These are phyloP conservation scores for Paratinospora sagittata DNA, from an alignment of 164 flowering plant genomes.

Conservation along the genomic window DNA sequence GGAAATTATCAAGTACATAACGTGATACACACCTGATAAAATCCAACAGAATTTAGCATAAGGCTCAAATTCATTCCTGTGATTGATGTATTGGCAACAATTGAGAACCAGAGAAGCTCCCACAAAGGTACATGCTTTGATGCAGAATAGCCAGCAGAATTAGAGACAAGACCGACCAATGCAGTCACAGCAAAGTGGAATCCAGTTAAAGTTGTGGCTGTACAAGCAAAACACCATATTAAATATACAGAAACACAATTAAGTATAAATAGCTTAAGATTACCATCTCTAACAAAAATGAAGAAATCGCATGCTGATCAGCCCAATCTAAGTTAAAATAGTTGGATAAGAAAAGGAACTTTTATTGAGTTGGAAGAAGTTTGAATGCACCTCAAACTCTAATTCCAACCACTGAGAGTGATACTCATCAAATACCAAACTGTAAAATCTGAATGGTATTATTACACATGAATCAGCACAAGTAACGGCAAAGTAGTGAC, in stretches of 20 bases:
- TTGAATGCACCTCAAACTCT: too few species aligned
- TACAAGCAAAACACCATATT: slow-evolving; percentile 4
- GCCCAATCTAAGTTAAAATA: neutral
- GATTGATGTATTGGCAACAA: slow-evolving; percentile 83
- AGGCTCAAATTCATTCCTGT: slow-evolving; percentile 84
- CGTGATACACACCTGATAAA: slow-evolving; percentile 44
- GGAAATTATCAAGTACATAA: neutral
- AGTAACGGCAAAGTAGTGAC: neutral
- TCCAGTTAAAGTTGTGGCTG: slow-evolving; percentile 85
- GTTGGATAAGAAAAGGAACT: neutral
- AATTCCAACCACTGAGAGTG: too few species aligned
- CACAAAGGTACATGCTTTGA: slow-evolving; percentile 86
- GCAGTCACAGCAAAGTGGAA: slow-evolving; percentile 92
- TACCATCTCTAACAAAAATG: neutral
- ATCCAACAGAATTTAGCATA: slow-evolving; percentile 64
- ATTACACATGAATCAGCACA: neutral
- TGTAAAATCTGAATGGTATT: neutral
- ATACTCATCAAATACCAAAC: neutral
- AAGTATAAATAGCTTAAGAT: neutral
- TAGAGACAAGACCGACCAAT: slow-evolving; percentile 72
- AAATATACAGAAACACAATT: neutral
- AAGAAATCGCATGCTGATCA: neutral
- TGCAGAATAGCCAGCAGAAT: slow-evolving; percentile 69
- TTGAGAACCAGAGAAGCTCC: slow-evolving; percentile 96
- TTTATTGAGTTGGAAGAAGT: neutral